A percentile compares a stretch with the other conserved stretches of the same genome.
Conservation (phyloP, 1,284 basidiomycete species). For the Exobasidium rhododendri region DNA sequence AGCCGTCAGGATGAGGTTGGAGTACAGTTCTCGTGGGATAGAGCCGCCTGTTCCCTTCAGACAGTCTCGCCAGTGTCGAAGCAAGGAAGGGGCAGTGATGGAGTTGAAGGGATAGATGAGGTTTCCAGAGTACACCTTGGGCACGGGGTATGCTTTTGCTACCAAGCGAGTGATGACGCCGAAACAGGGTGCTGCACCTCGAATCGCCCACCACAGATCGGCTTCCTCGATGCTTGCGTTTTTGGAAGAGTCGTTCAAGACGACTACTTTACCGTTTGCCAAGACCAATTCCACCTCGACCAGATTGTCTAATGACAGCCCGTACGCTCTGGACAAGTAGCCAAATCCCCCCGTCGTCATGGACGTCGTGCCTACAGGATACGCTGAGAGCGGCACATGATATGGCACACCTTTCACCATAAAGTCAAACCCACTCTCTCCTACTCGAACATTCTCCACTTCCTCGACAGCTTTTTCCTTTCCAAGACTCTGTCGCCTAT, state of each 20-base stretch:
- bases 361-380: conserved; percentile 65
- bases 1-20: conserved; percentile 81
- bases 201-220: conserved; percentile 77
- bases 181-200: conserved; percentile 77
- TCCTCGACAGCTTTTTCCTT: conserved; percentile 17
- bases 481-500: conserved; percentile 24
- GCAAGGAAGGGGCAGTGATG: conserved; percentile 75
- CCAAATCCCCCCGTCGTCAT: conserved; percentile 87
- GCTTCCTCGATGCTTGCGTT: conserved; percentile 38
- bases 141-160: conserved; percentile 77
- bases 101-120: conserved; percentile 82
- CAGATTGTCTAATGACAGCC: conserved; percentile 59
- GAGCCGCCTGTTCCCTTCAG: conserved; percentile 63
- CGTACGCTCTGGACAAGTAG: conserved; percentile 75
- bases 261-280: conserved; percentile 43
- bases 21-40: conserved; percentile 73
- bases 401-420: conserved; percentile 39
- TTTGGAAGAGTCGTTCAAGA: conserved; percentile 36
- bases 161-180: conserved; percentile 84
- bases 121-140: conserved; percentile 83
- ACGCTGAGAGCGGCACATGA: conserved; percentile 54
- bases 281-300: conserved; percentile 49
- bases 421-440: conserved; percentile 14
- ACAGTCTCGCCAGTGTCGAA: conserved; percentile 87
- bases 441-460: conserved; percentile 7